phyloP scores from a whole-genome alignment of 1,284 basidiomycete genomes.

The Butyriboletus appendiculatus region DNA sequence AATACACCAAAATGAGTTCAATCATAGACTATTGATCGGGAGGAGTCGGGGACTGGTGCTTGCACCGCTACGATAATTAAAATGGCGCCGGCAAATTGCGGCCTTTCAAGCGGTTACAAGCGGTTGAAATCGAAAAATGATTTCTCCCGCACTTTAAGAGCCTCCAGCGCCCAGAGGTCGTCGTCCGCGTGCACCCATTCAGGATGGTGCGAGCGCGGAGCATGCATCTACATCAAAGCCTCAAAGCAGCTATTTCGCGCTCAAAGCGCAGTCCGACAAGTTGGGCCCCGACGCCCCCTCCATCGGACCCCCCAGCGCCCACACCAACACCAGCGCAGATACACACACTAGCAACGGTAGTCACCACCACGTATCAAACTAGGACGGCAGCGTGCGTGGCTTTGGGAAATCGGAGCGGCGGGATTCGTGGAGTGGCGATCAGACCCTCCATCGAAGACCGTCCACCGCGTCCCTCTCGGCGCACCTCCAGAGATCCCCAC shows the following conservation, averaged over 20 bases:
- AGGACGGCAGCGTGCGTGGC: conserved; percentile 65
- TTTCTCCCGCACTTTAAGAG: too few species aligned
- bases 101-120: too few species aligned
- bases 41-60: too few species aligned
- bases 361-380: conserved; percentile 36
- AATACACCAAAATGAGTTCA: too few species aligned
- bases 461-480: conserved; percentile 39
- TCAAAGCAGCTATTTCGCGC: conserved; percentile 54
- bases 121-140: too few species aligned
- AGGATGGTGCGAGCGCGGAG: conserved; percentile 25
- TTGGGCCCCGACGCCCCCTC: conserved; percentile 32
- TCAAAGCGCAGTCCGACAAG: conserved; percentile 58
- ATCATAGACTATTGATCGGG: too few species aligned
- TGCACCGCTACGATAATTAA: too few species aligned
- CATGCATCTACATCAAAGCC: conserved; percentile 25
- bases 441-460: conserved; percentile 16
- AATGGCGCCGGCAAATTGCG: too few species aligned
- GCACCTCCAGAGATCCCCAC: conserved; percentile 37
- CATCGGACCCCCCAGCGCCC: too few species aligned
- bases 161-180: conserved; percentile 43
- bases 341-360: neutral
- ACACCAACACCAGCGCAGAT: neutral
- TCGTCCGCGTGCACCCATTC: conserved; percentile 36
- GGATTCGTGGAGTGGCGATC: conserved; percentile 26
- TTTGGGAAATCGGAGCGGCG: conserved; percentile 45